A percentile compares a stretch with the other conserved stretches of the same genome.
phyloP scores from a whole-genome alignment of 1,139 yeast species.

The Spencermartinsiella ligniputridi region DNA sequence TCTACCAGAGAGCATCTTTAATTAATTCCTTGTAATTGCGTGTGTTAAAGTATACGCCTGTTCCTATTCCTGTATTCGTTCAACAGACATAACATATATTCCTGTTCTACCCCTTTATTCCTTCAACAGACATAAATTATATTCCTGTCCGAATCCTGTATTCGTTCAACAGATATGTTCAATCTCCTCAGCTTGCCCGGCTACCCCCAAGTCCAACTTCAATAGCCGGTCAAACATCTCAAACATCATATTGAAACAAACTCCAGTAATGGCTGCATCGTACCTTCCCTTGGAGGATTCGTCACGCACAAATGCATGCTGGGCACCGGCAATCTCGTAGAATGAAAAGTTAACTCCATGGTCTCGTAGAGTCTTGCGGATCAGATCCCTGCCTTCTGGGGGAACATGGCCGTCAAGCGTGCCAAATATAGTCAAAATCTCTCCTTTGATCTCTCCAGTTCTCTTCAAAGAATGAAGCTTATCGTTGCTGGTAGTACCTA shows the following conservation, averaged over 20 bases:
- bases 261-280: constrained; percentile 68
- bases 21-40: too few relatives aligned
- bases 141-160: too few relatives aligned
- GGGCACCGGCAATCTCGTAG: constrained; percentile 72
- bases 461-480: constrained; percentile 52
- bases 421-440: constrained; percentile 67
- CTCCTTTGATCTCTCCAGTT: constrained; percentile 39
- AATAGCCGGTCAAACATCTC: constrained; percentile 69
- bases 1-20: too few relatives aligned
- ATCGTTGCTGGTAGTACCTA: constrained; percentile 60
- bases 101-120: too few relatives aligned
- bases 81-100: too few relatives aligned
- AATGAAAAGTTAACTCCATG: constrained; percentile 62
- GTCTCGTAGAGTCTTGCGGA: constrained; percentile 58
- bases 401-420: constrained; percentile 80
- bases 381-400: constrained; percentile 69
- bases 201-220: constrained; percentile 62
- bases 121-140: too few relatives aligned
- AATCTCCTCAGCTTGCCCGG: constrained; percentile 44
- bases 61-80: too few relatives aligned
- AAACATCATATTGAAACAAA: constrained; percentile 61
- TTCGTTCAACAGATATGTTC: constrained; percentile 66
- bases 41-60: too few relatives aligned
- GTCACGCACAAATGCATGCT: constrained; percentile 79
- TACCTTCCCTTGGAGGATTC: constrained; percentile 74